A percentile compares a stretch with the other conserved stretches of the same genome.
Conservation (phyloP, 139 green algal genomes). For the Chlorella sp. region DNA sequence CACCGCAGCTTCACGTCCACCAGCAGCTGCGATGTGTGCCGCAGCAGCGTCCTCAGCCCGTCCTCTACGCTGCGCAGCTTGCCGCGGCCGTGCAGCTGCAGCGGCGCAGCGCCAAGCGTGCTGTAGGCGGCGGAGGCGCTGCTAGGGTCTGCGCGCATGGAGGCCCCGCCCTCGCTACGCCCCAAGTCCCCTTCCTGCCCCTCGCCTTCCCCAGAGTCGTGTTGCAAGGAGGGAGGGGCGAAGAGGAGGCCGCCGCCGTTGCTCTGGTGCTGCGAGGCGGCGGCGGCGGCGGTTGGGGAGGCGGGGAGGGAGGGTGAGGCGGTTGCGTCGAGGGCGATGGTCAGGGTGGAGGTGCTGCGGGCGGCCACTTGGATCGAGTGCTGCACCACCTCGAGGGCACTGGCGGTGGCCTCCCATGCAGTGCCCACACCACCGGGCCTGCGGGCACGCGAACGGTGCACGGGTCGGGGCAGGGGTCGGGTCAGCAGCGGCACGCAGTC, state of each 20-base stretch:
- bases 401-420: slow-evolving; percentile 1
- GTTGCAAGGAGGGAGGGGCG: background rate
- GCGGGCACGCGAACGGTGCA: no score
- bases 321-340: background rate
- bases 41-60: slow-evolving; percentile 31
- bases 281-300: background rate
- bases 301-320: background rate
- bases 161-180: slow-evolving; percentile 1
- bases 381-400: background rate
- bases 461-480: no score
- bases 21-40: slow-evolving; percentile 38
- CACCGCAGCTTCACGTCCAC: slow-evolving; percentile 24
- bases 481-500: no score
- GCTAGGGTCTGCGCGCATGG: slow-evolving; percentile 7
- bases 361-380: background rate
- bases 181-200: background rate
- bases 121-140: no score
- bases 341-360: background rate
- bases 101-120: background rate
- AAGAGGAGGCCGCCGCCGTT: background rate
- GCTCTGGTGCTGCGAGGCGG: background rate
- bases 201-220: background rate
- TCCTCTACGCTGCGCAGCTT: slow-evolving; percentile 49
- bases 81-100: slow-evolving; percentile 16
- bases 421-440: background rate